Evolutionary conservation across 805 yeast genomes (phyloP), one percentile per base, ranked within the genome.

Genomic region (Starmerella sirachaensis): DNA sequence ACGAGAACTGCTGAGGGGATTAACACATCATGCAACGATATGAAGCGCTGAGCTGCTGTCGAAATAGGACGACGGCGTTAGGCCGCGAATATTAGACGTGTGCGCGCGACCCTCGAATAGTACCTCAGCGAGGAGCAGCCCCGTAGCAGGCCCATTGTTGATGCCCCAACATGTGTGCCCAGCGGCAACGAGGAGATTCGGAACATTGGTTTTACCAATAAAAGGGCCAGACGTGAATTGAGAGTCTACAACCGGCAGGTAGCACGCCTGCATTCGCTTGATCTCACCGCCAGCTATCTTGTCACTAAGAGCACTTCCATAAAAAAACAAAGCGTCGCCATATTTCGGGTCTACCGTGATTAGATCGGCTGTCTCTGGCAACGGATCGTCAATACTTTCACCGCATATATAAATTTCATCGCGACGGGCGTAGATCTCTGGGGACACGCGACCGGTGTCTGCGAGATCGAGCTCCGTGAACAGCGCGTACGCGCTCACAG

Each of bases 91-190:
- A 55, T 80, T 83, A 18, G 94, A 91, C 42, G 83, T 72, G 25
- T 60, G 66, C 7, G 79, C 78, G 47, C 72, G 74, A 10, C 96
- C 97, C 35, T 88, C 96, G 31, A 88, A 58, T 31, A 88, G 58
- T 38, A 88, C 53, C 60, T 88, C 97, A 46, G 94, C 76, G 76
- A 88, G 70, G 26, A 91, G 69, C 54, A 83, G 75, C n/a, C 98
- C 98, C 0, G 96, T 86, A 4, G 81, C 96, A 1, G 96, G 96
- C 0, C 95, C 95, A 59, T 91, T 88, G 62, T 88, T 91, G 46
- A 88, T 91, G 17, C 98, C 98, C 98, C 98, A 88, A 61, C 97
- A 91, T 12, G 94, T 80, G 59, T 88, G 98, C 0, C 97, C 98
- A 12, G 88, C 73, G 2, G 95, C 94, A 39, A 88, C 58, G 50